Base-by-base conservation (phyloP, 2,329 filamentous ascomycete genomes). In the Claviceps sp. region DNA sequence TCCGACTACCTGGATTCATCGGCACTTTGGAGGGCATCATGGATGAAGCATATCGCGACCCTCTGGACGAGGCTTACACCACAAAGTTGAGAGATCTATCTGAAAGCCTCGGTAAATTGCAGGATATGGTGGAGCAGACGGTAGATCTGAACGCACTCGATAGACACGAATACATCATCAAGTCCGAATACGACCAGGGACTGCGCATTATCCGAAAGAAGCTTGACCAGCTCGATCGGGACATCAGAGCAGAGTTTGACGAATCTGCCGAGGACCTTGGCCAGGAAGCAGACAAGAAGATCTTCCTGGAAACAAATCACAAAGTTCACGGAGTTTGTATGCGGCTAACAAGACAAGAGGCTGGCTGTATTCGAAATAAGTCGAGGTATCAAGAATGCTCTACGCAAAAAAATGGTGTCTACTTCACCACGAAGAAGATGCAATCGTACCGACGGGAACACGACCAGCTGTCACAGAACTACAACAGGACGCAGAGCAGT, bases 121-220 rank as follows among this genome's bases (percentile, higher is more conserved):
- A 91, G 62, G 93, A 98, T 65, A 96, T 98, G 89, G 93, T 98
- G 0, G 93, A 98, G 71, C 95, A 93, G 1, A 98, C 94, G 0
- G 90, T 98, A 14, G 93, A 98, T 62, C 79, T 98, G 0, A 88
- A 95, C 53, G 93, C 93, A 2, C 79, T 98, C 11, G 91, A 98
- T 62, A 89, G 93, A 58, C 93, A 98, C 63, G 93, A 98, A 65
- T 98, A 94, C 70, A 91, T 96, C 61, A 98, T 98, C 77, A 98
- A 97, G 69, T 87, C 94, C 1, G 93, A 98, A 63, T 98, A 96
- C 57, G 93, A 98, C 62, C 89, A 96, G 54, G 79, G 83, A 51
- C 74, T 98, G 40, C 82, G 85, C 18, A 81, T 87, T n/a, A 94
- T 98, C 59, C 82, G 88, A 50, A 90, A 87, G 70, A 93, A 91